Conservation (phyloP, 306 rosid species). For the Fragaria nilgerrensis region DNA sequence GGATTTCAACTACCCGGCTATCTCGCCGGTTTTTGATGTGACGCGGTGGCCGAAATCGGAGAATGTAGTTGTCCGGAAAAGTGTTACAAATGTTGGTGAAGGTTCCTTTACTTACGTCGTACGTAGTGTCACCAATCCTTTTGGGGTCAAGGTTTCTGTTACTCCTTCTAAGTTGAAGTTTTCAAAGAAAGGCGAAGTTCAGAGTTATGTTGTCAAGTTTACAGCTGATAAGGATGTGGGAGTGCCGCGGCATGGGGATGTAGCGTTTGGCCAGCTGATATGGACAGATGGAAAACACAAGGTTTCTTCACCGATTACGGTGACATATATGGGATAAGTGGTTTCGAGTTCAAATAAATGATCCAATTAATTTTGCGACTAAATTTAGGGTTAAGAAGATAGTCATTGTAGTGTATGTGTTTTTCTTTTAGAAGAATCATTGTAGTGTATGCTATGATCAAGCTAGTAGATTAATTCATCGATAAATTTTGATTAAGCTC, state of each 20-base stretch:
- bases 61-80: not conserved
- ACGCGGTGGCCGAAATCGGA: not conserved
- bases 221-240: not conserved
- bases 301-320: not conserved
- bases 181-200: not conserved
- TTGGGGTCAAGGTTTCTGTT: not conserved
- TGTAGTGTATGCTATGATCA: too few relatives aligned
- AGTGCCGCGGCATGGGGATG: not conserved
- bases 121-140: not conserved
- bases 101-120: not conserved
- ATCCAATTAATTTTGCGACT: not conserved
- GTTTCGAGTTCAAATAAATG: not conserved
- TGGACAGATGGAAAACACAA: not conserved
- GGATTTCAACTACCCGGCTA: not conserved
- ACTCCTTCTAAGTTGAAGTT: not conserved
- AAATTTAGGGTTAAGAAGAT: not conserved
- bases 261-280: not conserved
- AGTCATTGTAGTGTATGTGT: too few relatives aligned
- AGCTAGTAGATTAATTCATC: too few relatives aligned
- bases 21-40: not conserved
- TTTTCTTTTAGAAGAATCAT: too few relatives aligned
- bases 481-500: too few relatives aligned
- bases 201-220: not conserved
- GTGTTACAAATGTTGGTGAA: not conserved
- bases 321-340: conserved; percentile 1